phyloP scores from a whole-genome alignment of 768 basidiomycete genomes.

The Kwoniella sp. region DNA sequence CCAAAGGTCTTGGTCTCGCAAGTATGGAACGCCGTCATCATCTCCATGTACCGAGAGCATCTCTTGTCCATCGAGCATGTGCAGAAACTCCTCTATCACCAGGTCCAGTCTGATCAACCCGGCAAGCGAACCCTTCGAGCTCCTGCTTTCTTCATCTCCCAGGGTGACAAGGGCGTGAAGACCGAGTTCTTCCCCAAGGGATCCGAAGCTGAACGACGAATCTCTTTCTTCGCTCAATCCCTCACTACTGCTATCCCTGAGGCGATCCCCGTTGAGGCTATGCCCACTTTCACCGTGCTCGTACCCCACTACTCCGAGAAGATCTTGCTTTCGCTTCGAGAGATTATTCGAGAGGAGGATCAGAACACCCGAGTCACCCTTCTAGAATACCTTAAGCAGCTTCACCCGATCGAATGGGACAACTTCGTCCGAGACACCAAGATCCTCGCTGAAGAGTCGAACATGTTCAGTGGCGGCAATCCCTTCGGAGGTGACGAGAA shows the following conservation, averaged over 20 bases:
- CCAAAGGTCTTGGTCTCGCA: constrained; percentile 99
- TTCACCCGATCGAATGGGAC: constrained; percentile 98
- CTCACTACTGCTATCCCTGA: constrained; percentile 93
- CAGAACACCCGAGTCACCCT: constrained; percentile 95
- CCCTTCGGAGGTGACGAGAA: constrained; percentile 79
- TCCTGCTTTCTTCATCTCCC: constrained; percentile 97
- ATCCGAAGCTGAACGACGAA: constrained; percentile 93
- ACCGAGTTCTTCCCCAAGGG: constrained; percentile 90
- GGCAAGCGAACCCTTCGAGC: constrained; percentile 90
- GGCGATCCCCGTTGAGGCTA: constrained; percentile 94
- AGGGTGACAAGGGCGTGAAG: constrained; percentile 82
- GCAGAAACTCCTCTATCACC: constrained; percentile 95
- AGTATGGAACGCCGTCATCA: constrained; percentile 99
- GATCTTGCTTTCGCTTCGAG: constrained; percentile 92
- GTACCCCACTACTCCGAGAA: constrained; percentile 99
- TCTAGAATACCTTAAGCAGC: constrained; percentile 95
- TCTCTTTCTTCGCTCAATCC: constrained; percentile 98
- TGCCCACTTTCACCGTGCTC: constrained; percentile 98
- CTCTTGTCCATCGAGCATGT: constrained; percentile 98
- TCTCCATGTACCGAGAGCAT: constrained; percentile 99
- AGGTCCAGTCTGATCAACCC: constrained; percentile 85
- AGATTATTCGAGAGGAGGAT: constrained; percentile 98
- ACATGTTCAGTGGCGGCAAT: constrained; percentile 70
- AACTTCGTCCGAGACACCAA: constrained; percentile 99
- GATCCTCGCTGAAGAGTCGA: constrained; percentile 94